Conservation (phyloP, 169 alveolate species). For the Sarcocystis neurona region DNA sequence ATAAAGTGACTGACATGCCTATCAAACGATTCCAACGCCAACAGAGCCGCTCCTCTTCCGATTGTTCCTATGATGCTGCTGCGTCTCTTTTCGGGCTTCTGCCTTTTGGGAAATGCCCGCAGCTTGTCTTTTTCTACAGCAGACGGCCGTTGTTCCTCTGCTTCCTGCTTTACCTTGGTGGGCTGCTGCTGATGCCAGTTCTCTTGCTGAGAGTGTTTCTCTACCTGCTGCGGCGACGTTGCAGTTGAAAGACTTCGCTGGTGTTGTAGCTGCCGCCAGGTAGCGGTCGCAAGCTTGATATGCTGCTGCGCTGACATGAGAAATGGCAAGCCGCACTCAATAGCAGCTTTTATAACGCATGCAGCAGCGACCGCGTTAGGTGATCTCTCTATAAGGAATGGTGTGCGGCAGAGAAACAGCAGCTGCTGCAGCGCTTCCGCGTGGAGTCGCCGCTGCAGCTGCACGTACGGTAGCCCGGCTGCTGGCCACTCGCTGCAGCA, state of each 20-base stretch:
- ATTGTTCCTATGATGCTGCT: no score
- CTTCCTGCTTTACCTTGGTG: background rate
- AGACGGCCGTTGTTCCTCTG: background rate
- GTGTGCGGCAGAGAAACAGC: conserved; percentile 9
- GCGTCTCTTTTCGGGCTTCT: background rate
- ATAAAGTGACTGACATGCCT: no score
- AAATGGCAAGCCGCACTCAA: background rate
- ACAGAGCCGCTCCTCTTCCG: background rate
- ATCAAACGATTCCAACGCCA: no score
- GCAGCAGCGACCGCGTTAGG: conserved; percentile 25
- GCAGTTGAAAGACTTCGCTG: background rate
- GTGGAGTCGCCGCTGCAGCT: conserved; percentile 23
- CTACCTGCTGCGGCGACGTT: background rate
- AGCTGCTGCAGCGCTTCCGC: conserved; percentile 9
- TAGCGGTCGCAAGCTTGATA: background rate
- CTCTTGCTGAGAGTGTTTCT: background rate
- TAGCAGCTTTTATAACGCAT: conserved; percentile 9
- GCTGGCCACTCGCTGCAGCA: conserved; percentile 31
- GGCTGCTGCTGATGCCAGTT: background rate
- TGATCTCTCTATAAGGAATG: background rate
- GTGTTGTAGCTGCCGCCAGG: no score
- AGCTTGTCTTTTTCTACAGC: background rate
- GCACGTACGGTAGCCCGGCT: background rate
- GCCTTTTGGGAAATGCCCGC: background rate
- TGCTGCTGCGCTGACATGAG: background rate